phyloP scores from a whole-genome alignment of 2,329 filamentous ascomycete species.

The Ustulina deusta region DNA sequence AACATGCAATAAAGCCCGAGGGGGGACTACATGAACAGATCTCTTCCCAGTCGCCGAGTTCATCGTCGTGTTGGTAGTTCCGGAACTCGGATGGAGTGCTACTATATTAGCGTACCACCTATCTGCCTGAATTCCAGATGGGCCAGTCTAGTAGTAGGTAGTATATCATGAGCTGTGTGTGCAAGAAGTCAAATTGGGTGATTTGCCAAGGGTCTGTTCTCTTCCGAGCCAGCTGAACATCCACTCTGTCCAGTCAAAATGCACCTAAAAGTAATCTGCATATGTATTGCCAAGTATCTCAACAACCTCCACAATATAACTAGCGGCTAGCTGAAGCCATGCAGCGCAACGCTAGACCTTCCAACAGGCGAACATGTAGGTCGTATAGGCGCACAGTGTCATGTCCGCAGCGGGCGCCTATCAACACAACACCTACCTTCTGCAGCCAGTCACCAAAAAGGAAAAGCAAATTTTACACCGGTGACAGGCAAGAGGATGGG shows the following conservation, averaged over 20 bases:
- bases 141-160: slow-evolving; percentile 1
- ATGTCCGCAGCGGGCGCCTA: slow-evolving; percentile 10
- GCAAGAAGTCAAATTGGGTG: slow-evolving; percentile 15
- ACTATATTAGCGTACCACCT: not conserved
- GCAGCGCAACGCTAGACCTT: not conserved
- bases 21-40: slow-evolving; percentile 1
- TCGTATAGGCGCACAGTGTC: not conserved
- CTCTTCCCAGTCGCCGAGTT: not conserved
- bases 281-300: slow-evolving; percentile 19
- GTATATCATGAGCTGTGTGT: slow-evolving; percentile 5
- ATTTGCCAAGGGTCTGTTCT: slow-evolving; percentile 11
- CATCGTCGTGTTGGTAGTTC: not conserved
- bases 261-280: slow-evolving; percentile 11
- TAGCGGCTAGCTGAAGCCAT: slow-evolving; percentile 27
- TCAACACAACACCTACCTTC: slow-evolving; percentile 3
- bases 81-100: not conserved
- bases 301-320: slow-evolving; percentile 9
- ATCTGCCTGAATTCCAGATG: not conserved
- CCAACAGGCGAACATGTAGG: not conserved
- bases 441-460: slow-evolving; percentile 2
- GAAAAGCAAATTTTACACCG: not conserved
- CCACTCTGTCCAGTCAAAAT: not conserved
- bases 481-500: slow-evolving; percentile 5
- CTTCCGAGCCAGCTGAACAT: slow-evolving; percentile 26
- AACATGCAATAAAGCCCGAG: not conserved